These are phyloP conservation scores for Amaranthus tricolor DNA, from an alignment of 179 eudicot genomes.

Conservation along the genomic window DNA sequence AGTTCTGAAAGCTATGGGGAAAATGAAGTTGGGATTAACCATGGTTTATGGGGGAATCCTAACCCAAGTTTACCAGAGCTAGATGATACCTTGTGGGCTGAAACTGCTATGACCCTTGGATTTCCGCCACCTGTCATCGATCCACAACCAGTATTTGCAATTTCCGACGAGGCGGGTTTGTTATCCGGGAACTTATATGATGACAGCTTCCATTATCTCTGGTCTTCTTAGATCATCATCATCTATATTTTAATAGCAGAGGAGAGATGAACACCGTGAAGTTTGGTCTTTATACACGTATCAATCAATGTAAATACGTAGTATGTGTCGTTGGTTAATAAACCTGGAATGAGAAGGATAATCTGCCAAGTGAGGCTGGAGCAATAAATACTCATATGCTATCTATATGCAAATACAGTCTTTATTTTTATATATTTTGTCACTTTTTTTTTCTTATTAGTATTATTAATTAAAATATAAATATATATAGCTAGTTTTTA, in stretches of 20 bases:
- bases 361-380: neutral
- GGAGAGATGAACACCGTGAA: neutral
- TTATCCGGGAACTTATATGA: conserved; percentile 27
- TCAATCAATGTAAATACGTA: neutral
- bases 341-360: neutral
- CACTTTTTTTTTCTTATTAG: neutral
- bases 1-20: conserved; percentile 39
- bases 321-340: conserved; percentile 5
- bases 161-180: conserved; percentile 22
- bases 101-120: conserved; percentile 48
- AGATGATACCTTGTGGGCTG: conserved; percentile 64
- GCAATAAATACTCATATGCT: neutral
- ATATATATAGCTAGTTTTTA: neutral
- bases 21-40: conserved; percentile 31
- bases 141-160: conserved; percentile 19
- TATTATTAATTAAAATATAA: neutral
- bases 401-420: neutral
- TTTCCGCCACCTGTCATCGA: conserved; percentile 30
- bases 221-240: conserved; percentile 30
- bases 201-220: conserved; percentile 35
- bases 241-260: neutral
- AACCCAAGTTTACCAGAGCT: conserved; percentile 65
- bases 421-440: neutral
- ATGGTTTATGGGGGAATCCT: conserved; percentile 52
- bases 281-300: neutral